Percentiles rank a stretch among this genome's conserved stretches.
Conservation (phyloP, 2,329 filamentous ascomycete species). For the Aureobasidium vineae region DNA sequence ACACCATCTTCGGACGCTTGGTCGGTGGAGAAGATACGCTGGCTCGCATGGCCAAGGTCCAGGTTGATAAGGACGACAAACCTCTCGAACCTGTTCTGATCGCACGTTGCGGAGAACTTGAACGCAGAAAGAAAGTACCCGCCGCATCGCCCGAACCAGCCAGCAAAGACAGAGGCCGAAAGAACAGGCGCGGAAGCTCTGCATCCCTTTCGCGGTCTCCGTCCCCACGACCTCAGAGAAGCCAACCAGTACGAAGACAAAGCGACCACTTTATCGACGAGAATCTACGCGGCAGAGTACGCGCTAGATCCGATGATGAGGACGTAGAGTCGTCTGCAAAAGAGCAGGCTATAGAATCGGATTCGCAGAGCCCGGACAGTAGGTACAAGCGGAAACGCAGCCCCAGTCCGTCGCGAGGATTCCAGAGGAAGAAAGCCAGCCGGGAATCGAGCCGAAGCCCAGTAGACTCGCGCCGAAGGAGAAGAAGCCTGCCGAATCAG, state of each 20-base stretch:
- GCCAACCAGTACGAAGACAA: slow-evolving; percentile 34
- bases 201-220: slow-evolving; percentile 27
- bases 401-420: slow-evolving; percentile 35
- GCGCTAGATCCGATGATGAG: slow-evolving; percentile 34
- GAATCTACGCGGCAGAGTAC: slow-evolving; percentile 39
- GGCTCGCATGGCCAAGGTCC: slow-evolving; percentile 39
- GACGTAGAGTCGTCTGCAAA: slow-evolving; percentile 30
- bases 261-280: slow-evolving; percentile 41
- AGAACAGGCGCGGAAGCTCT: slow-evolving; percentile 27
- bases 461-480: slow-evolving; percentile 32
- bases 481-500: slow-evolving; percentile 43
- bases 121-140: slow-evolving; percentile 35
- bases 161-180: slow-evolving; percentile 27
- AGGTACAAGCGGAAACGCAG: slow-evolving; percentile 40
- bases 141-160: not conserved
- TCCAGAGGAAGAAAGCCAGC: slow-evolving; percentile 31
- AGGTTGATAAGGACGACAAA: slow-evolving; percentile 41
- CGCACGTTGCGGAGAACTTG: slow-evolving; percentile 43
- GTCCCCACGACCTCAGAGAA: slow-evolving; percentile 32
- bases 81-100: slow-evolving; percentile 41
- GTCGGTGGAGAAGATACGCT: slow-evolving; percentile 41
- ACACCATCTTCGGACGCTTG: slow-evolving; percentile 44
- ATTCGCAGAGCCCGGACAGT: slow-evolving; percentile 32
- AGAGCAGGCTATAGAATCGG: slow-evolving; percentile 35
- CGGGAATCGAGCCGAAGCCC: slow-evolving; percentile 18